These are phyloP conservation scores for Aureobasidium leucospermi DNA, from an alignment of 2,329 filamentous ascomycete species.

Conservation along the genomic window DNA sequence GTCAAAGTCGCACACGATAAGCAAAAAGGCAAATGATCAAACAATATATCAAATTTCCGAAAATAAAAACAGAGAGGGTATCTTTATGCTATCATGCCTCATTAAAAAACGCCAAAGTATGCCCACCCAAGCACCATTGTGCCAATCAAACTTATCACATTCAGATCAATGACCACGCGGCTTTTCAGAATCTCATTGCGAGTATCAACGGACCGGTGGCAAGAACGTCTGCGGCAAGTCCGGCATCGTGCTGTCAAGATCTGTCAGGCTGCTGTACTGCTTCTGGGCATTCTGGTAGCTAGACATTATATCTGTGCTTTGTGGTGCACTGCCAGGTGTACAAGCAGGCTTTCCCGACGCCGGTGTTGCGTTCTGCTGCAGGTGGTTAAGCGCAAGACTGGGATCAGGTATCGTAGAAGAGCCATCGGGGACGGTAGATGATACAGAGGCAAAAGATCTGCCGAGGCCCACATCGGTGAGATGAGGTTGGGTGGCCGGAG, in stretches of 20 bases:
- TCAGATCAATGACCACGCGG: neutral
- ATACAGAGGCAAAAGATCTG: neutral
- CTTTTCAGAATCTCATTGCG: neutral
- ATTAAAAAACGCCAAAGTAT: neutral
- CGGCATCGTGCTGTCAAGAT: slow-evolving; percentile 8
- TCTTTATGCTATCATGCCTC: slow-evolving; percentile 11
- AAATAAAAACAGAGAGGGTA: neutral
- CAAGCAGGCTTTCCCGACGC: neutral
- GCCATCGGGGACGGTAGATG: neutral
- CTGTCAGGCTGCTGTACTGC: neutral
- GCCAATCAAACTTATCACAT: neutral
- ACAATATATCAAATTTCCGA: neutral
- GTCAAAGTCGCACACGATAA: neutral
- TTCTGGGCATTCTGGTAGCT: slow-evolving; percentile 7
- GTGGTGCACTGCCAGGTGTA: neutral
- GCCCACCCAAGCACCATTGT: neutral
- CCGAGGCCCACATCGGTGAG: neutral
- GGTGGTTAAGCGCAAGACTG: neutral
- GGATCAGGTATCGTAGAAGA: slow-evolving; percentile 10
- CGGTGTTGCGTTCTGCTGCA: slow-evolving; percentile 5
- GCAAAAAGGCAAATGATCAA: neutral
- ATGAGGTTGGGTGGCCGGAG: neutral
- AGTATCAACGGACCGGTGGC: neutral
- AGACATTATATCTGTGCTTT: neutral
- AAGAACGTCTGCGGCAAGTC: slow-evolving; percentile 1